These are phyloP conservation scores for Jatropha podagrica DNA, from an alignment of 441 rosid genomes.

Conservation along the genomic window DNA sequence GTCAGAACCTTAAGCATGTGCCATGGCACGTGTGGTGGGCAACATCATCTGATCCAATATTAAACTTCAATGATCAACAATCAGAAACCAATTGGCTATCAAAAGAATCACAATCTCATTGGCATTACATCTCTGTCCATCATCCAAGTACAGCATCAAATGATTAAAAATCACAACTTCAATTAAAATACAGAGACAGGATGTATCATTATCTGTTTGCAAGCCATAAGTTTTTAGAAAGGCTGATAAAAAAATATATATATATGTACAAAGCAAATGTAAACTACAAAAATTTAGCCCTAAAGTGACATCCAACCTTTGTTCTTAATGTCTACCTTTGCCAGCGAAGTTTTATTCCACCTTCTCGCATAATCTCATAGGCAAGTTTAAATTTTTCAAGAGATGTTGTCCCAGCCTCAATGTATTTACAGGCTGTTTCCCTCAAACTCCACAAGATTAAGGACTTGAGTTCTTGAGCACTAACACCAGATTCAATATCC, in stretches of 20 bases:
- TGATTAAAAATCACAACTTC: conserved; percentile 12
- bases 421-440: conserved; percentile 74
- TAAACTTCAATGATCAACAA: neutral
- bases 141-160: neutral
- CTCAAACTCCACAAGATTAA: conserved; percentile 77
- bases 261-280: conserved; percentile 17
- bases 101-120: neutral
- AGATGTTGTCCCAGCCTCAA: conserved; percentile 66
- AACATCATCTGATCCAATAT: neutral
- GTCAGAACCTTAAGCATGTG: neutral
- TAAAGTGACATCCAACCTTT: conserved; percentile 22
- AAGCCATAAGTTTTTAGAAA: conserved; percentile 15
- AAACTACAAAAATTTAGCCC: conserved; percentile 26
- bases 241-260: neutral
- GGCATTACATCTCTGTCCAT: neutral
- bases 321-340: conserved; percentile 42
- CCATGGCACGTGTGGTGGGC: neutral
- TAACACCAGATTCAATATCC: conserved; percentile 54
- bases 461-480: conserved; percentile 56
- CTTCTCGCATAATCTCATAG: conserved; percentile 74
- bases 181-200: conserved; percentile 1
- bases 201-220: conserved; percentile 13
- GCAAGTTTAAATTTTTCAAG: conserved; percentile 74
- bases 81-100: neutral
- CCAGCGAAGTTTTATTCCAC: conserved; percentile 68